These are phyloP conservation scores for Cercospora sesami DNA, from an alignment of 2,329 filamentous ascomycete species.

Conservation along the genomic window DNA sequence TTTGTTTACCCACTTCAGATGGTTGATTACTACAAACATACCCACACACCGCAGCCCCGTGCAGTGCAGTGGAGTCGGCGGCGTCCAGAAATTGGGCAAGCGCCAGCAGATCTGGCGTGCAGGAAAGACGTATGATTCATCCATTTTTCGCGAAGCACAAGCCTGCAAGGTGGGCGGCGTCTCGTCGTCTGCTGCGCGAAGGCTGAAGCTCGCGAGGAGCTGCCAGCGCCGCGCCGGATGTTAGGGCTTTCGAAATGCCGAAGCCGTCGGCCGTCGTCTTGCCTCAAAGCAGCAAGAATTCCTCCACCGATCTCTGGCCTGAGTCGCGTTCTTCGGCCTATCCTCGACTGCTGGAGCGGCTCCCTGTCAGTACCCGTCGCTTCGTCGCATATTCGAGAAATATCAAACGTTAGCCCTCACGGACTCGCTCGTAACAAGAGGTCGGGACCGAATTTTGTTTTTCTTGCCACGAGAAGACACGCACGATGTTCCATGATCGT, in stretches of 20 bases:
- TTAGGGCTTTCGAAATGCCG: not conserved
- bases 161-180: not conserved
- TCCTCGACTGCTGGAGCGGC: not conserved
- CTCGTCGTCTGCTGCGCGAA: not conserved
- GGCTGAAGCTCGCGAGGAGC: not conserved
- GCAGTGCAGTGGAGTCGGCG: not conserved
- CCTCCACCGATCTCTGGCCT: not conserved
- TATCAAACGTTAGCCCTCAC: not conserved
- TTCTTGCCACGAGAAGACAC: not conserved
- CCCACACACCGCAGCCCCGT: not conserved
- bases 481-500: not conserved
- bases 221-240: constrained; percentile 1
- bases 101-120: constrained; percentile 1
- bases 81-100: constrained; percentile 6
- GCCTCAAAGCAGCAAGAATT: not conserved
- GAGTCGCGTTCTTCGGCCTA: not conserved
- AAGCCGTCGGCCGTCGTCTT: not conserved
- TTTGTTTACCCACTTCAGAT: not conserved
- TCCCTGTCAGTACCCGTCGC: not conserved
- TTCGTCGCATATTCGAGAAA: not conserved
- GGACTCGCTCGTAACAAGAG: too few species aligned
- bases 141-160: not conserved
- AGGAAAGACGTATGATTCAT: not conserved
- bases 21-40: not conserved
- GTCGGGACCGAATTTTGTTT: not conserved